Evolutionary conservation across 1,284 basidiomycete species (phyloP), one percentile per base, ranked within the genome.

Genomic region (Ganoderma leucocontextum): DNA sequence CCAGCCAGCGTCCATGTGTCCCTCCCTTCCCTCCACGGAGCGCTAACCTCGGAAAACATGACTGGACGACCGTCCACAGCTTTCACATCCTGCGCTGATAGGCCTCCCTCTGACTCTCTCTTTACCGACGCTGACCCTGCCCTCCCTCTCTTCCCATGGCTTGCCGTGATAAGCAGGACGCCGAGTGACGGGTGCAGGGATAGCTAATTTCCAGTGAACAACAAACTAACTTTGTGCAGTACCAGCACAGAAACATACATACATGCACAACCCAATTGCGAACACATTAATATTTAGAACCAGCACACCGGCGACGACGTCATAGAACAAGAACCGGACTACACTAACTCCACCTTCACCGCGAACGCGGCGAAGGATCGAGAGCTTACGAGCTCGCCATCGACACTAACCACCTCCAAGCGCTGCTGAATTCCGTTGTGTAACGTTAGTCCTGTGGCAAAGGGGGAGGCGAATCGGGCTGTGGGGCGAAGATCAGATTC

Each of bases 391-490:
- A 22, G 39, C 49, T 35, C 7, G 12, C 59, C 12, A 65, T 65
- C 64, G 58, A 57, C 59, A 38, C 64, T 64, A 63, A 36, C 19
- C 17, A 29, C 33, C 55, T 49, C 13, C 35, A 12, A 22, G 42
- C 58, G 15, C 6, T 42, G 15, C 29, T n/a, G 49, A 17, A 22
- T 52, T 22, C 38, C 29, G 25, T 29, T 38, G 22, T 49, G 47
- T 25, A 49, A 49, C 47, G 47, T 70, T 62, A 78, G 36, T 80
- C 82, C 65, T 79, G 71, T 41, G 91, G 91, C 75, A 92, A 83
- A 58, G 92, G 92, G 62, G 92, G 92, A 47, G 92, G 91, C 2
- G 89, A 91, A 63, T 91, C 91, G n/a, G 92, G 92, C 78, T 92
- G 89, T 8, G 91, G 91, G 17, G 92, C 92, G 79, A 94, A 94